Percentiles rank a stretch among this genome's conserved stretches.
Conservation (phyloP, 495 filamentous ascomycete genomes). For the Pyrenula aspistea region DNA sequence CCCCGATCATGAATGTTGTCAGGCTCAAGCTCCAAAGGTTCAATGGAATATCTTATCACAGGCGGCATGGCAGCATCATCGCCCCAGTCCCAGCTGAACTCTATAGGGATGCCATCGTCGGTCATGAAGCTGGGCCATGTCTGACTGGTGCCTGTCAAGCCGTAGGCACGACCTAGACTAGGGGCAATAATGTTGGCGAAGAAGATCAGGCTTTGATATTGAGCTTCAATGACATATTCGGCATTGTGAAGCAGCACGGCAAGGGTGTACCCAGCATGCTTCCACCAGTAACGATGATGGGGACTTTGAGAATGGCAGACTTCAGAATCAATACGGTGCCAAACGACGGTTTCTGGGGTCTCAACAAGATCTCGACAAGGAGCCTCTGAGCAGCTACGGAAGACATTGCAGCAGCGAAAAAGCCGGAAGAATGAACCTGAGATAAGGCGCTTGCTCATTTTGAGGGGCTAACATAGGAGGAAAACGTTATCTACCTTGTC, state of each 20-base stretch:
- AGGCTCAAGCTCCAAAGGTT: constrained; percentile 15
- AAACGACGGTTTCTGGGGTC: too few species aligned
- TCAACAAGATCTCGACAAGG: too few species aligned
- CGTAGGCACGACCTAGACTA: background rate
- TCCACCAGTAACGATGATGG: constrained; percentile 4
- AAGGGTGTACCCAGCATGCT: background rate
- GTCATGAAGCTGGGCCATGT: constrained; percentile 26
- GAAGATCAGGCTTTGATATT: constrained; percentile 2
- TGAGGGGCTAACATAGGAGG: too few species aligned
- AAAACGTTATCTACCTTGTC: too few species aligned
- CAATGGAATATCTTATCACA: constrained; percentile 18
- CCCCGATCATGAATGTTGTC: constrained; percentile 14
- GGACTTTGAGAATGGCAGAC: background rate
- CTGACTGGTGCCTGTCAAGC: background rate
- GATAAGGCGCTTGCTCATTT: too few species aligned
- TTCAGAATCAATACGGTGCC: too few species aligned
- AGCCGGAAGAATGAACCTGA: too few species aligned
- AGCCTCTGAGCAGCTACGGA: too few species aligned
- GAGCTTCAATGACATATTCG: background rate
- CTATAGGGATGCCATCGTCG: constrained; percentile 23
- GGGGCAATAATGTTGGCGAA: background rate
- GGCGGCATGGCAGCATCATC: constrained; percentile 1
- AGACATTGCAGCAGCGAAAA: too few species aligned
- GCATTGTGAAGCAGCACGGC: constrained; percentile 1
- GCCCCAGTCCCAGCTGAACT: constrained; percentile 24